These are phyloP conservation scores for Aphanomyces euteiches DNA, from an alignment of 352 stramenopile genomes.

Conservation along the genomic window DNA sequence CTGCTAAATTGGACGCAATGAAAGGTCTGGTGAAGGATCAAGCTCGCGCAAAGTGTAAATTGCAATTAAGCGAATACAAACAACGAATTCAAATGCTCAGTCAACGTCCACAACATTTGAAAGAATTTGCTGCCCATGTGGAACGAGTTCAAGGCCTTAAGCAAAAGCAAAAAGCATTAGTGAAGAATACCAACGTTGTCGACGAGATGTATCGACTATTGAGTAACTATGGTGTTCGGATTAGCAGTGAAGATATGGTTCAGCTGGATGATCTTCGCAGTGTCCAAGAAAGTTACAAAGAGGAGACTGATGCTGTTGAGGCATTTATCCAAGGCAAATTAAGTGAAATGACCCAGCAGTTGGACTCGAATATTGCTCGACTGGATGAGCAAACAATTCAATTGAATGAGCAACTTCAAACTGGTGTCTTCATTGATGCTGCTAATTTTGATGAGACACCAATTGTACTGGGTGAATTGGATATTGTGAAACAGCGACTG, in stretches of 20 bases:
- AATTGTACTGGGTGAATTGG: constrained; percentile 74
- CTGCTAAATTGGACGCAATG: constrained; percentile 88
- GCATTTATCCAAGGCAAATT: constrained; percentile 81
- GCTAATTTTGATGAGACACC: constrained; percentile 82
- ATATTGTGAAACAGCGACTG: constrained; percentile 76
- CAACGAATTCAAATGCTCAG: constrained; percentile 80
- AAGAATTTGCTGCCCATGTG: constrained; percentile 89
- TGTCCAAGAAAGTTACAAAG: constrained; percentile 83
- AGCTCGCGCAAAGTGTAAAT: constrained; percentile 82
- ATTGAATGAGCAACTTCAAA: constrained; percentile 74
- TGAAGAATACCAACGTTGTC: constrained; percentile 86
- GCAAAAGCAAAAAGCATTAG: constrained; percentile 68
- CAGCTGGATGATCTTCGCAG: constrained; percentile 85
- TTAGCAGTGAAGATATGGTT: constrained; percentile 92
- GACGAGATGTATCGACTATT: constrained; percentile 92
- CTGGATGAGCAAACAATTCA: constrained; percentile 90
- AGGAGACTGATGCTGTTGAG: constrained; percentile 83
- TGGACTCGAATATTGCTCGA: constrained; percentile 90
- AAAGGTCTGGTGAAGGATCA: constrained; percentile 90
- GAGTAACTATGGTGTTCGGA: constrained; percentile 86
- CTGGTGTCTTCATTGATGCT: constrained; percentile 84
- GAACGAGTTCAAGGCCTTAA: constrained; percentile 73
- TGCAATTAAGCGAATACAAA: constrained; percentile 87
- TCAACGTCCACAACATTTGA: constrained; percentile 81
- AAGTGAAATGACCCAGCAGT: constrained; percentile 87